Evolutionary conservation across 1,284 basidiomycete species (phyloP).

Genomic region (Exsudoporus floridanus): DNA sequence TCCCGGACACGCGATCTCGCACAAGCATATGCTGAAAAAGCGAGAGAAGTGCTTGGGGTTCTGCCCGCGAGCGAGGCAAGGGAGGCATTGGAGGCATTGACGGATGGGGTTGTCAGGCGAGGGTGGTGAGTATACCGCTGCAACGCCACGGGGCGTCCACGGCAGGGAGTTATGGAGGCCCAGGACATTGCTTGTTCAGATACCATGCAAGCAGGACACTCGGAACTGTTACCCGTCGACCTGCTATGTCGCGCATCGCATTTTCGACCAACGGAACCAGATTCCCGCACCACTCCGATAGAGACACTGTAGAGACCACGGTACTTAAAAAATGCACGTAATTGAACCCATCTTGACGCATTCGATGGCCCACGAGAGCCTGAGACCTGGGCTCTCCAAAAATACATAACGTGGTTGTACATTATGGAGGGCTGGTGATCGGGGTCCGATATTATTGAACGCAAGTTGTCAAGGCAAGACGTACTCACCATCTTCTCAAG

Average conservation of each 20-base stretch:
- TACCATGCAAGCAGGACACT: conserved; percentile 5
- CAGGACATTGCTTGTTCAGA: conserved; percentile 4
- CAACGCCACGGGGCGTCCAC: neutral
- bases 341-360: neutral
- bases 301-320: conserved; percentile 3
- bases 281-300: neutral
- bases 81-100: conserved; percentile 65
- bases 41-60: conserved; percentile 66
- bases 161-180: too few relatives aligned
- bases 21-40: conserved; percentile 73
- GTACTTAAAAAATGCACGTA: conserved; percentile 8
- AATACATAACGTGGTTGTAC: too few relatives aligned
- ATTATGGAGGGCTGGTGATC: conserved; percentile 10
- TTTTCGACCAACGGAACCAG: neutral
- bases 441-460: conserved; percentile 15
- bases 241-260: neutral
- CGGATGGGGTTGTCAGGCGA: conserved; percentile 56
- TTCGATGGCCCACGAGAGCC: too few relatives aligned
- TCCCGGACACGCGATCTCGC: conserved; percentile 81
- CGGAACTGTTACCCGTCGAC: neutral
- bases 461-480: neutral
- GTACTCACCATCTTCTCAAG: neutral
- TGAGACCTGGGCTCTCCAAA: too few relatives aligned
- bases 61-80: conserved; percentile 85
- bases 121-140: conserved; percentile 18